Base-by-base conservation (phyloP, 345 rosid species). In the Kernera saxatilis region DNA sequence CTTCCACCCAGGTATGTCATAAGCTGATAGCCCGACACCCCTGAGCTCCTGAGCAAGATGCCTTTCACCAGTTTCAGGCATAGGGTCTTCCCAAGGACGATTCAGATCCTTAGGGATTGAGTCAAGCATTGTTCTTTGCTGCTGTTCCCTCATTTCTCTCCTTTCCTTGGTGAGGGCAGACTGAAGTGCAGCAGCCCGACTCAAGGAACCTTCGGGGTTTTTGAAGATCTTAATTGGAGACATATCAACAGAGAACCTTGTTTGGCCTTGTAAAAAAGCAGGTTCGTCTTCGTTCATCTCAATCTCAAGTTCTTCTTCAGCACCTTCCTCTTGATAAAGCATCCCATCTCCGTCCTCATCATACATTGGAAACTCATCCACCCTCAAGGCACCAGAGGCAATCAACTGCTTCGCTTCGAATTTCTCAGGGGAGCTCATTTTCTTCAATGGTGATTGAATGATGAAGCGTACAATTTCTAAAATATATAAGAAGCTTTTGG, bases 81-180 rank as follows among this genome's bases (percentile, higher is more conserved):
- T 88, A 59, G 96, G 96, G 43, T 88, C 97, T 83, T 91, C 97
- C 98, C 97, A 93, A 15, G 94, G 93, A 69, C 92, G 94, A 86
- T 93, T 93, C 70, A 93, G 87, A 91, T 93, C 98, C 82, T 93
- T 91, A 1, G 96, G 97, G 30, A 93, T 91, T 2, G 87, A 88
- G 78, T 93, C 97, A 64, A 93, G 91, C 96, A 91, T 87, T 6
- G 92, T 87, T 70, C 94, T 82, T 72, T 87, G 96, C 78, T 88
- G 94, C 70, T 93, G 91, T 57, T 87, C 97, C 70, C 86, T 67
- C 27, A 91, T 85, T 72, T 93, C 94, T 80, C 90, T 84, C 52
- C 92, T 75, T 63, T 91, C 97, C 82, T 93, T 91, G 21, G 87
- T 84, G 27, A 91, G 90, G 5, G 98, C 92, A 67, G 97, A 91